Percentiles rank a stretch among this genome's conserved stretches.
phyloP scores from a whole-genome alignment of 2,329 filamentous ascomycete species.

The Curvularia eragrostidis region DNA sequence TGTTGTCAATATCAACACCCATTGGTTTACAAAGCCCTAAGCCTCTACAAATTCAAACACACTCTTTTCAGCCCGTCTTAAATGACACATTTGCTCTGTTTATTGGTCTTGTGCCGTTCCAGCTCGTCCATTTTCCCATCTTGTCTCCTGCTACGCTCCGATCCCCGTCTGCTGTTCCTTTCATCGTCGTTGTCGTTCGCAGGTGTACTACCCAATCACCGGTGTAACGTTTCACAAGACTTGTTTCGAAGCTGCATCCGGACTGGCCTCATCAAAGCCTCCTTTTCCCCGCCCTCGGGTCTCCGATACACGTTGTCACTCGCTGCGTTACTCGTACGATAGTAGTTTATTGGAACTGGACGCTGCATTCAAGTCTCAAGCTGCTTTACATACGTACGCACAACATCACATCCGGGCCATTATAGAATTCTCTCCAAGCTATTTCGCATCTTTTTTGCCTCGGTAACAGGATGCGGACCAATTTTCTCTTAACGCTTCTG shows the following conservation, averaged over 20 bases:
- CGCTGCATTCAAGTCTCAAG: not conserved
- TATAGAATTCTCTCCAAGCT: not conserved
- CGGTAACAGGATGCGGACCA: constrained; percentile 5
- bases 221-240: not conserved
- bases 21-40: not conserved
- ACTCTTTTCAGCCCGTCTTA: not conserved
- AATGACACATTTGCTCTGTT: not conserved
- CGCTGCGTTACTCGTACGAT: not conserved
- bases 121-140: constrained; percentile 1
- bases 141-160: not conserved
- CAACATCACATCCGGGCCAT: not conserved
- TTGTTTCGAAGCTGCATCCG: not conserved
- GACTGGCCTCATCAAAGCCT: not conserved
- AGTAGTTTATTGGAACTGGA: not conserved
- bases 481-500: not conserved
- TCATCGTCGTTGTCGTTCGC: not conserved
- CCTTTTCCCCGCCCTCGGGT: not conserved
- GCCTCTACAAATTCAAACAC: not conserved
- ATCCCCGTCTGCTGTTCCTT: not conserved
- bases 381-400: not conserved
- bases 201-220: not conserved
- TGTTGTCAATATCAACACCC: constrained; percentile 3
- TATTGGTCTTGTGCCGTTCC: not conserved
- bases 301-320: not conserved
- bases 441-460: too few species aligned